These are phyloP conservation scores for Chaetoceros tenuissimus DNA, from an alignment of 108 stramenopile species.

Conservation along the genomic window DNA sequence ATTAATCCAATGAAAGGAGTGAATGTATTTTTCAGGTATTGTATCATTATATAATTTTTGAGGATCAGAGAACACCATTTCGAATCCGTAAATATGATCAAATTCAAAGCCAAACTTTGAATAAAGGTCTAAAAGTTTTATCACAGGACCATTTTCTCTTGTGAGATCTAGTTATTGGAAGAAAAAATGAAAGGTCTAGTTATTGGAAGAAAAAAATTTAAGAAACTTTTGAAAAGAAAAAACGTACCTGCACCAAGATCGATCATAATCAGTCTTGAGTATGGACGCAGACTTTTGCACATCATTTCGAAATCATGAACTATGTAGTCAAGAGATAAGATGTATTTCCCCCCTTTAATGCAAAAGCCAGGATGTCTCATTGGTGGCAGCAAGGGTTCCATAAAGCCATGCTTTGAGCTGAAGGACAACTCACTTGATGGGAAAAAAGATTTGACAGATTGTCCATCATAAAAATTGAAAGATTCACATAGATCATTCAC, in stretches of 20 bases:
- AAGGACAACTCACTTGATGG: no score
- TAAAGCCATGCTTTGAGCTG: no score
- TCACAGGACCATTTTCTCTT: no score
- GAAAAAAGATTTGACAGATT: no score
- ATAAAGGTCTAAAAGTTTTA: constrained; percentile 23
- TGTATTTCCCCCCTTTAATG: neutral
- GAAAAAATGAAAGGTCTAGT: constrained; percentile 17
- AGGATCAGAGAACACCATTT: no score
- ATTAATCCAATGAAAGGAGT: constrained; percentile 55
- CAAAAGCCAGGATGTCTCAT: constrained; percentile 30
- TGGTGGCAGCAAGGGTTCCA: constrained; percentile 33
- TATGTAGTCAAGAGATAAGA: constrained; percentile 38
- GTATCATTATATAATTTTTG: no score
- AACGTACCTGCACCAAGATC: constrained; percentile 78
- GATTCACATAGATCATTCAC: no score
- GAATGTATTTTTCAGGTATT: constrained; percentile 13
- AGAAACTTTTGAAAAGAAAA: no score
- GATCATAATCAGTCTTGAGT: constrained; percentile 30
- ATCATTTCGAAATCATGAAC: constrained; percentile 61
- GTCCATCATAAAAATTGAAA: no score
- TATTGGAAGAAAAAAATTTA: constrained; percentile 31
- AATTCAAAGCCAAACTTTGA: constrained; percentile 58
- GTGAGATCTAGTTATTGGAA: no score
- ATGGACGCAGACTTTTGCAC: constrained; percentile 34
- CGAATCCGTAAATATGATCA: constrained; percentile 64